Base-by-base conservation (phyloP, 2,329 filamentous ascomycete genomes). In the Xylariales sp. region DNA sequence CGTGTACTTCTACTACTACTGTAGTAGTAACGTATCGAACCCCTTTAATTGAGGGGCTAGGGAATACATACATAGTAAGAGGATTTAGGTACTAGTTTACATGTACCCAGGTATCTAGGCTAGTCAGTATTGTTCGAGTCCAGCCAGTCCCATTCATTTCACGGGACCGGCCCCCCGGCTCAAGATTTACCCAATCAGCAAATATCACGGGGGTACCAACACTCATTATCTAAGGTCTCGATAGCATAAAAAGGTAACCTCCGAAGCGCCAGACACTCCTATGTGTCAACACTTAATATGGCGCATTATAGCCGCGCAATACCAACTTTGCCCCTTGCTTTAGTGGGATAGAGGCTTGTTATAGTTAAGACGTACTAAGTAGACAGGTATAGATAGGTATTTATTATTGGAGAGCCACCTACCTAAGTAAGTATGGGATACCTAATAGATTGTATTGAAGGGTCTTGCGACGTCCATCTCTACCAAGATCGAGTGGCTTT, bases 81-180 rank as follows among this genome's bases (percentile, higher is more conserved):
- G 23, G 23, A 23, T 23, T 23, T 23, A 23, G 23, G 23, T 23
- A 23, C 23, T 23, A 23, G 23, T 23, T 23, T 23, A 23, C 23
- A 23, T 23, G 23, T 23, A 23, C 23, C 23, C 23, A 23, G 23
- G 23, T 23, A 23, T 23, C 1, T 23, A 23, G 23, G 23, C 23
- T 23, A 23, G 23, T 23, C n/a, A 49, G 18, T 45, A 57, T 39
- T 34, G 46, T 61, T 53, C 50, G 18, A 60, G 48, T 55, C 43
- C 32, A 46, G 30, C 16, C 48, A 39, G 43, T 18, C 55, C 48
- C 30, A 41, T 36, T 45, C 52, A 18, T 36, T 60, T 61, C 61
- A 68, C 60, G 65, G 53, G 58, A 60, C 53, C 54, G 41, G 30
- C 5, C n/a, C 56, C 34, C 28, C 18, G 28, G 23, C 14, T 39